A percentile compares a stretch with the other conserved stretches of the same genome.
phyloP scores from a whole-genome alignment of 345 rosid genomes.

The Gossypium thurberi region DNA sequence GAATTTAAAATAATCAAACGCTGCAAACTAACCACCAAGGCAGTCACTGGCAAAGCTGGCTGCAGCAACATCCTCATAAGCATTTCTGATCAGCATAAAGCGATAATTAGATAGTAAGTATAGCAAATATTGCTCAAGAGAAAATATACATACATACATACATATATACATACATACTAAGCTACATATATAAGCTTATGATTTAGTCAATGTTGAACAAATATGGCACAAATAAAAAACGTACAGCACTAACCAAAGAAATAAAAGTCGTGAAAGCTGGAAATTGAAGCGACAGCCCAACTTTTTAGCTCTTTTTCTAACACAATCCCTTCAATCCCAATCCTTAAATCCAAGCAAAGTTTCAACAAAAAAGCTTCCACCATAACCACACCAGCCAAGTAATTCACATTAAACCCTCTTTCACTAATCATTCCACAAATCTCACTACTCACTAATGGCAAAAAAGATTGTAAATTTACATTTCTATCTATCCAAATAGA shows the following conservation, averaged over 20 bases:
- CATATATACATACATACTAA: not conserved
- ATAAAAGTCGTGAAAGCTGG: slow-evolving; percentile 33
- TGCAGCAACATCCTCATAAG: slow-evolving; percentile 44
- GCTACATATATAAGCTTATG: not conserved
- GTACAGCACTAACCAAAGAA: slow-evolving; percentile 41
- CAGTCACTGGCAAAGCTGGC: slow-evolving; percentile 33
- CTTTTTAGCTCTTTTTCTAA: slow-evolving; percentile 40
- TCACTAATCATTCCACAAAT: slow-evolving; percentile 19
- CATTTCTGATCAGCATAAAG: slow-evolving; percentile 31
- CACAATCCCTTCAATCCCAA: slow-evolving; percentile 16
- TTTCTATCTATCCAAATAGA: slow-evolving; percentile 33
- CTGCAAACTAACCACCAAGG: slow-evolving; percentile 38
- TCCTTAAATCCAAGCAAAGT: slow-evolving; percentile 32
- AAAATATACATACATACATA: not conserved
- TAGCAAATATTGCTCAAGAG: not conserved
- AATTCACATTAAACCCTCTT: slow-evolving; percentile 28
- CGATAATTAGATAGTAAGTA: not conserved
- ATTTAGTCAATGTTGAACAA: not conserved
- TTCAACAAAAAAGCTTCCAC: slow-evolving; percentile 48
- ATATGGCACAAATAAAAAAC: not conserved
- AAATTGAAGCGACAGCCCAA: slow-evolving; percentile 43
- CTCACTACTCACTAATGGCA: slow-evolving; percentile 33
- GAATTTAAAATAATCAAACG: not conserved
- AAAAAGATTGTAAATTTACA: slow-evolving; percentile 24
- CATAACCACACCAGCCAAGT: slow-evolving; percentile 43